phyloP scores from a whole-genome alignment of 2,329 filamentous ascomycete genomes.

The Fusarium nygamai region DNA sequence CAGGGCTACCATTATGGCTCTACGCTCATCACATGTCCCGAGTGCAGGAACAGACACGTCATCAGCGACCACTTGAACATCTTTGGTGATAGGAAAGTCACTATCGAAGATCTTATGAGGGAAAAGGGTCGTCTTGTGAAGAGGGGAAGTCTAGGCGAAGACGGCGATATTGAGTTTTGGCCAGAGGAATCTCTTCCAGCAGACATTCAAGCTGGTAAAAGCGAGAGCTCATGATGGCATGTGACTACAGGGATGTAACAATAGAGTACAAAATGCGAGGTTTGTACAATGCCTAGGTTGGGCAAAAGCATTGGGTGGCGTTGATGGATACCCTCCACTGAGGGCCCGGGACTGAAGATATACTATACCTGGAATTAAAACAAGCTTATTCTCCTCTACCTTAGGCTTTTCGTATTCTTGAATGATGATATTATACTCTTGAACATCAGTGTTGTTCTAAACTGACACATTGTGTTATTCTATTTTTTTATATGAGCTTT shows the following conservation, averaged over 20 bases:
- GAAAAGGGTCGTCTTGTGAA: slow-evolving; percentile 80
- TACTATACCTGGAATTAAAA: neutral
- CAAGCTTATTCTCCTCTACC: neutral
- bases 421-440: neutral
- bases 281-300: slow-evolving; percentile 29
- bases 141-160: slow-evolving; percentile 74
- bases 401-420: too few relatives aligned
- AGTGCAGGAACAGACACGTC: slow-evolving; percentile 86
- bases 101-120: slow-evolving; percentile 80
- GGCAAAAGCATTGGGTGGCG: slow-evolving; percentile 32
- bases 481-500: neutral
- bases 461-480: neutral
- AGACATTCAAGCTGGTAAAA: slow-evolving; percentile 30
- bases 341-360: neutral
- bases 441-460: neutral
- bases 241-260: neutral
- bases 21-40: slow-evolving; percentile 87
- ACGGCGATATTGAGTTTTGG: slow-evolving; percentile 95
- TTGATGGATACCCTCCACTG: slow-evolving; percentile 36
- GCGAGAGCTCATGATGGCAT: neutral
- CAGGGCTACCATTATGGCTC: slow-evolving; percentile 95
- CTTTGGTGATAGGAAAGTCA: slow-evolving; percentile 75
- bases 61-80: slow-evolving; percentile 89
- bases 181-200: slow-evolving; percentile 67
- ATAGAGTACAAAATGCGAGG: neutral